Evolutionary conservation across 2,329 filamentous ascomycete genomes (phyloP).

Genomic region (Amesomyces nigricolor): DNA sequence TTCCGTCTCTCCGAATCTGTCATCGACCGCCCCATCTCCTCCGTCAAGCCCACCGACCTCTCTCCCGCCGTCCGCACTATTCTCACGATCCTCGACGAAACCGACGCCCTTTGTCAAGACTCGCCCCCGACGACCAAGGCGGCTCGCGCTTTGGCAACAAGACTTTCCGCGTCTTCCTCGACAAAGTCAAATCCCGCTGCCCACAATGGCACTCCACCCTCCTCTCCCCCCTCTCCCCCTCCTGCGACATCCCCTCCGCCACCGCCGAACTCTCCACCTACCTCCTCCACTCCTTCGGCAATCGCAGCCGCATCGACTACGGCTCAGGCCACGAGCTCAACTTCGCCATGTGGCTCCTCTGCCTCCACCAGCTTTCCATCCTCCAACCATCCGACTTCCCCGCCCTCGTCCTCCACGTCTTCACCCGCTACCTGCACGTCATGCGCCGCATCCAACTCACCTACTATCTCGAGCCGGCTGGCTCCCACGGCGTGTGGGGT

Average conservation of each 20-base stretch:
- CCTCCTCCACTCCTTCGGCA: conserved; percentile 78
- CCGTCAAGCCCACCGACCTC: conserved; percentile 50
- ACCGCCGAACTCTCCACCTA: conserved; percentile 76
- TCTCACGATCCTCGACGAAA: conserved; percentile 62
- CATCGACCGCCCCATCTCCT: conserved; percentile 60
- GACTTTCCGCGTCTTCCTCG: conserved; percentile 76
- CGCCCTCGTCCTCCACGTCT: conserved; percentile 69
- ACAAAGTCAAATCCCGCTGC: conserved; percentile 55
- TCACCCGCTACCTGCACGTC: conserved; percentile 73
- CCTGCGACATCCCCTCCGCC: conserved; percentile 22
- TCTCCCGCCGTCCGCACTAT: conserved; percentile 59
- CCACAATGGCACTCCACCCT: conserved; percentile 59
- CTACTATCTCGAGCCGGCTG: conserved; percentile 95
- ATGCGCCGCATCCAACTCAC: conserved; percentile 86
- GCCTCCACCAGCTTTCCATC: conserved; percentile 72
- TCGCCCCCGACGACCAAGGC: conserved; percentile 75
- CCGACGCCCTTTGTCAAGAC: conserved; percentile 58
- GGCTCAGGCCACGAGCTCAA: conserved; percentile 97
- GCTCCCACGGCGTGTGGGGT: conserved; percentile 96
- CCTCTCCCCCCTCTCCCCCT: conserved; percentile 36
- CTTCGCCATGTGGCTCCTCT: conserved; percentile 95
- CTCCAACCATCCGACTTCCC: conserved; percentile 63
- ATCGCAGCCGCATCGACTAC: conserved; percentile 84
- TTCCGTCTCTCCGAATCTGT: conserved; percentile 83
- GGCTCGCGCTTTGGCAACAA: conserved; percentile 95